Evolutionary conservation across 2,329 filamentous ascomycete species (phyloP).

Genomic region (Botrytis sinoallii): DNA sequence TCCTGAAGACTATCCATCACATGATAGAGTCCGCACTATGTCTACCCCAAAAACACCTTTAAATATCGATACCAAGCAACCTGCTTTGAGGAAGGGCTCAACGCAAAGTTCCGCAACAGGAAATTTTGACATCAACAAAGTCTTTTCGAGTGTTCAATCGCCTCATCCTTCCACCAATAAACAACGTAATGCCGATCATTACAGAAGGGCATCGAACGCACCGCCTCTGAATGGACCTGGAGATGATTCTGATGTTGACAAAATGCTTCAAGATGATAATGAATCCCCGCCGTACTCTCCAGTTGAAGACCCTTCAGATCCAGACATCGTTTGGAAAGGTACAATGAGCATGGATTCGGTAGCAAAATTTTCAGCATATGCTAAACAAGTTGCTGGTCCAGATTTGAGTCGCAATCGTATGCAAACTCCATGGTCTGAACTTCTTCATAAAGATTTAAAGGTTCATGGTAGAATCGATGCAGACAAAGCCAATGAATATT

Average conservation of each 20-base stretch:
- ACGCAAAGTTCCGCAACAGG: constrained; percentile 22
- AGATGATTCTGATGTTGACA: constrained; percentile 85
- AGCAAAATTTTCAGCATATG: constrained; percentile 71
- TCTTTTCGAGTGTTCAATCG: constrained; percentile 80
- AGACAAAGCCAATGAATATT: constrained; percentile 82
- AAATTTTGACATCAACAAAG: constrained; percentile 78
- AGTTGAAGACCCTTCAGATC: constrained; percentile 67
- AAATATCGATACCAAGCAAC: constrained; percentile 35
- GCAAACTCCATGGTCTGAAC: constrained; percentile 64
- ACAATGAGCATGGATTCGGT: constrained; percentile 73
- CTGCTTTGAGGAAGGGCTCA: constrained; percentile 30
- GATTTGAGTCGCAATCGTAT: constrained; percentile 57
- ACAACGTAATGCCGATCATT: constrained; percentile 40
- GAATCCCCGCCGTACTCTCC: constrained; percentile 82
- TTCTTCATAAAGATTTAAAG: constrained; percentile 68
- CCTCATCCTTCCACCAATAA: constrained; percentile 43
- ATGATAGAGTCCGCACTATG: constrained; percentile 31
- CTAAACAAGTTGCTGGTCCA: constrained; percentile 79
- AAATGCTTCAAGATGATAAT: constrained; percentile 77
- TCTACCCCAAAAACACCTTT: constrained; percentile 33
- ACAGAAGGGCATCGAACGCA: constrained; percentile 38
- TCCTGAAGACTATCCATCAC: constrained; percentile 34
- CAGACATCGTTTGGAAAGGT: constrained; percentile 75
- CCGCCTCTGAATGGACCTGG: constrained; percentile 53
- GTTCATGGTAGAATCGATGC: constrained; percentile 80